Base-by-base conservation (phyloP, 2,329 filamentous ascomycete genomes). In the Penicillium sp. region DNA sequence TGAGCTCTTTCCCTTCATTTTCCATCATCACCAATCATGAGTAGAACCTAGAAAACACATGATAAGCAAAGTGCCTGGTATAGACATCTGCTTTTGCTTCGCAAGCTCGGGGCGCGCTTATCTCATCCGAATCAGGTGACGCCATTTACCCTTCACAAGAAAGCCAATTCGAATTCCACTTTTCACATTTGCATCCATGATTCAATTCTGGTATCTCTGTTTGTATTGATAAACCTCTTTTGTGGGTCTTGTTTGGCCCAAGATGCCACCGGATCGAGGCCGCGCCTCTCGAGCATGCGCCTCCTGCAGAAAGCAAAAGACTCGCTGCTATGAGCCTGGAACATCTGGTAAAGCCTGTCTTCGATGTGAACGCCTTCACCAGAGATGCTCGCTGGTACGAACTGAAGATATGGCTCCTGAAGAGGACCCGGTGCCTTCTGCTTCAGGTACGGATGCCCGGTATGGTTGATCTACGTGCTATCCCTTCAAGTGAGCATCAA, bases 261-360 rank as follows among this genome's bases (percentile, higher is more conserved):
- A 29, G 41, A 61, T 61, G 57, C 59, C 59, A 9, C 53, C 55
- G 42, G 55, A 61, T 42, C 51, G 59, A 39, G 59, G 59, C 43
- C 57, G 65, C 36, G 65, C 65, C 45, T 65, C 65, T 23, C 67
- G 67, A 53, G 71, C 73, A n/a, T 75, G 73, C 45, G 56, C 57
- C 9, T 63, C 65, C 21, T 76, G 73, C 56, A 63, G 72, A 18
- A 75, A 72, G 55, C 69, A 72, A 31, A 75, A 76, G 60, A 75
- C 72, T n/a, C 61, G 72, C 52, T 75, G 73, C 47, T 75, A 75
- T 53, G 68, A 70, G 49, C 66, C 71, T 3, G 58, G 61, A 10
- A 53, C 53, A 41, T 54, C 57, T 0, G 58, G 68, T 15, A 63
- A 64, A 45, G 56, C 65, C 16, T 76, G 73, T 55, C 58, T 75